phyloP scores from a whole-genome alignment of 1,284 basidiomycete genomes.

The Moesziomyces sp. region DNA sequence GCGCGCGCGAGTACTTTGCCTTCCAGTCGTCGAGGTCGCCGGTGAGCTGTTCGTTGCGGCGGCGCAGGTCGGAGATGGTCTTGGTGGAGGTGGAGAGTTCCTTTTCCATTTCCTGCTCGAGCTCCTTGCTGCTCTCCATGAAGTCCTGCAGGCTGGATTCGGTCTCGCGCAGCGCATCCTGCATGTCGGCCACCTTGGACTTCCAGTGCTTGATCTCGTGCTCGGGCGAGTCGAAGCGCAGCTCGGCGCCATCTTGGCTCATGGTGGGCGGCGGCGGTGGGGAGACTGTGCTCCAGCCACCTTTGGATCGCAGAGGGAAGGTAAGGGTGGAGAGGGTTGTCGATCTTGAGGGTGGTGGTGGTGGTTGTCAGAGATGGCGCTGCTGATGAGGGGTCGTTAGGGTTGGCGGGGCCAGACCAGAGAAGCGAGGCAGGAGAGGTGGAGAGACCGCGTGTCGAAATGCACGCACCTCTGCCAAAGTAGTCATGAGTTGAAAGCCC shows the following conservation, averaged over 20 bases:
- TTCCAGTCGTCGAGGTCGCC: conserved; percentile 65
- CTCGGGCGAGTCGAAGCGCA: conserved; percentile 53
- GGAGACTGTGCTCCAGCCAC: conserved; percentile 8
- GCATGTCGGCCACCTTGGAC: conserved; percentile 57
- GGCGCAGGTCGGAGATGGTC: conserved; percentile 47
- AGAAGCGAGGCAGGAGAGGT: too few species aligned
- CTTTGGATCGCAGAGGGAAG: conserved; percentile 5
- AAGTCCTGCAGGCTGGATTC: conserved; percentile 62
- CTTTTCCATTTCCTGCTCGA: conserved; percentile 65
- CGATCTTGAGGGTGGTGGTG: conserved; percentile 1
- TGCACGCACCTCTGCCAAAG: too few species aligned
- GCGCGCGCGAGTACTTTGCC: conserved; percentile 60
- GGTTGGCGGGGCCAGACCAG: too few species aligned
- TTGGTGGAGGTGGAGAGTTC: conserved; percentile 52
- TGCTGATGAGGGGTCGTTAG: too few species aligned
- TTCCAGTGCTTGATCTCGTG: conserved; percentile 62
- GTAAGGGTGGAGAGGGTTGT: background rate
- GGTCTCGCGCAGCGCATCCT: conserved; percentile 59
- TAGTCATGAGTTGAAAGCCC: too few species aligned
- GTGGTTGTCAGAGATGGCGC: background rate
- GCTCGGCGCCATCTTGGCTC: conserved; percentile 43
- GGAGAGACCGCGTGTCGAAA: too few species aligned
- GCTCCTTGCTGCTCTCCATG: conserved; percentile 62
- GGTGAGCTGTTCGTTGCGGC: conserved; percentile 53
- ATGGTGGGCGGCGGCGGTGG: conserved; percentile 11